phyloP scores from a whole-genome alignment of 176 grass and related monocot species.

The Urochloa ruziziensis region DNA sequence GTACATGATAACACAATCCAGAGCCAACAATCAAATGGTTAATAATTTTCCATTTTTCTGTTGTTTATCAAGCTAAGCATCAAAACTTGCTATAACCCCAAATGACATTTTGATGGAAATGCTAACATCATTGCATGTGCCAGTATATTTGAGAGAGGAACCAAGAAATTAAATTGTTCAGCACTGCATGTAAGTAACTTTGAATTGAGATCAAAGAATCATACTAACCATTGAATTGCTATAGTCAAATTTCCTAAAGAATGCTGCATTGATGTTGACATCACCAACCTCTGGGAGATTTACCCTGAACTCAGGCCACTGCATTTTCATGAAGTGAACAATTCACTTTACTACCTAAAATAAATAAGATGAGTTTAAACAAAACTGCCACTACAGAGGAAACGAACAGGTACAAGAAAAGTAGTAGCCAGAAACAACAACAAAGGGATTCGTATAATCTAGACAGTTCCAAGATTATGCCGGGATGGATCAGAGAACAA shows the following conservation, averaged over 20 bases:
- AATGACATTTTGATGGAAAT: neutral
- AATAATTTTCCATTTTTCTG: neutral
- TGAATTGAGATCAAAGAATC: conserved; percentile 13
- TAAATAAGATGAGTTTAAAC: conserved; percentile 4
- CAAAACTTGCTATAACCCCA: neutral
- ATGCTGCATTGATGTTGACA: conserved; percentile 79
- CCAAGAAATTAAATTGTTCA: too few relatives aligned
- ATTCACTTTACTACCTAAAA: conserved; percentile 23
- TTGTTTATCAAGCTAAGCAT: neutral
- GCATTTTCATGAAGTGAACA: conserved; percentile 36
- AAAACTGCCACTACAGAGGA: neutral
- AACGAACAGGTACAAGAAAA: conserved; percentile 6
- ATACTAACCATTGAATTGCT: conserved; percentile 72
- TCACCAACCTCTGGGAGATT: conserved; percentile 69
- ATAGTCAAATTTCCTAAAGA: conserved; percentile 94
- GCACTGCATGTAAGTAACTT: neutral
- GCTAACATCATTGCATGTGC: neutral
- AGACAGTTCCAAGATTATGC: conserved; percentile 9
- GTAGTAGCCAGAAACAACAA: neutral
- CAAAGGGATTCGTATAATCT: neutral
- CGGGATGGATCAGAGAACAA: neutral
- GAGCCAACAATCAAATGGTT: neutral
- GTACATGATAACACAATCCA: neutral
- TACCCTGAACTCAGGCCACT: conserved; percentile 84
- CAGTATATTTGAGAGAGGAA: too few relatives aligned